Percentiles rank a stretch among this genome's conserved stretches.
Conservation (phyloP, 257 asterid species). For the Pogostemon cablin region DNA sequence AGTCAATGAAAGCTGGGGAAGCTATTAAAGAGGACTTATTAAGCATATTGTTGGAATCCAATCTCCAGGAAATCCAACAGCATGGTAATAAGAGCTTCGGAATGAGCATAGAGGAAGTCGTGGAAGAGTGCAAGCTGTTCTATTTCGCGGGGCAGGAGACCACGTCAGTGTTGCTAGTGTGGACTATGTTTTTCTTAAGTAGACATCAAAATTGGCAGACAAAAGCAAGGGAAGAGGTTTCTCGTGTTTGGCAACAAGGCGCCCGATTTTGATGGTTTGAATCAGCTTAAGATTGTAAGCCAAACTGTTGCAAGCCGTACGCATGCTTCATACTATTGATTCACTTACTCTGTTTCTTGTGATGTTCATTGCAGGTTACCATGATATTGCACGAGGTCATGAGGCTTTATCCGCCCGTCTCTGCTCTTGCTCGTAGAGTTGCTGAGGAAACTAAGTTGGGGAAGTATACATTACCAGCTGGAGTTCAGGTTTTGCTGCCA, state of each 20-base stretch:
- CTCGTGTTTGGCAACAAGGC: slow-evolving; percentile 34
- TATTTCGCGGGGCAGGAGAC: no score
- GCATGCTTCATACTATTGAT: neutral
- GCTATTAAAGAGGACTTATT: neutral
- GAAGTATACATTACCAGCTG: no score
- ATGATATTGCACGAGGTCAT: slow-evolving; percentile 50
- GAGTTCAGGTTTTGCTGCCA: no score
- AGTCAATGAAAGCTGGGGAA: slow-evolving; percentile 6
- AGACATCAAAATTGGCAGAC: slow-evolving; percentile 47
- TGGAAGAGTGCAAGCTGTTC: no score
- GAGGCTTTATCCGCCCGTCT: slow-evolving; percentile 42
- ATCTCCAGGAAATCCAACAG: no score
- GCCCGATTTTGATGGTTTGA: slow-evolving; percentile 1
- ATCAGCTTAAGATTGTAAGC: slow-evolving; percentile 49
- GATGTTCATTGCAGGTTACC: slow-evolving; percentile 31
- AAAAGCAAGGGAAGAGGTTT: slow-evolving; percentile 49
- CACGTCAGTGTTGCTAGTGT: no score
- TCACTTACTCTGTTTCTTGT: neutral
- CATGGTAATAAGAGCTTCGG: no score
- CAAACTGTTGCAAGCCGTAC: neutral
- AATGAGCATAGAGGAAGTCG: no score
- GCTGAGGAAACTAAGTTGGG: slow-evolving; percentile 27
- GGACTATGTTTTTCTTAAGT: slow-evolving; percentile 39
- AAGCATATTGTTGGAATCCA: no score
- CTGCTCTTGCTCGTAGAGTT: slow-evolving; percentile 16